Conservation (phyloP, 768 basidiomycete genomes). For the Lentinula aciculospora region DNA sequence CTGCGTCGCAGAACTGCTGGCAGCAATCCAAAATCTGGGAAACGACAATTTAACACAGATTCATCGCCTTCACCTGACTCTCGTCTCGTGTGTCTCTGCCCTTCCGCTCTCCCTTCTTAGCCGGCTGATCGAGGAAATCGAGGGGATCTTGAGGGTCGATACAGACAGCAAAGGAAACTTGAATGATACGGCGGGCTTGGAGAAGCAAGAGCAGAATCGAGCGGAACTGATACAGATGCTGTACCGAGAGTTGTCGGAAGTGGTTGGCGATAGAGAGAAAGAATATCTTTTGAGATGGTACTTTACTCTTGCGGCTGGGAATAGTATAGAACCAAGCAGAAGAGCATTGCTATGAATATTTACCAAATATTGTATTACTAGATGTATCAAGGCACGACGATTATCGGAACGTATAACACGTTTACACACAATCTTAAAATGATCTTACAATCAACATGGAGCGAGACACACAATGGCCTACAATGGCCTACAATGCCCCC, state of each 20-base stretch:
- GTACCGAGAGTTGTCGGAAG: background rate
- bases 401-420: no score
- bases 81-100: constrained; percentile 62
- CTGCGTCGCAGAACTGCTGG: constrained; percentile 54
- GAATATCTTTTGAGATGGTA: constrained; percentile 4
- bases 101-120: constrained; percentile 54
- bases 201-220: background rate
- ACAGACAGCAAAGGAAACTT: background rate
- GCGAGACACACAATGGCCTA: no score
- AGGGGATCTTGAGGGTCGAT: background rate
- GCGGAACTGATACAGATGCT: background rate
- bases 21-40: constrained; percentile 32
- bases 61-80: constrained; percentile 57
- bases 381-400: no score
- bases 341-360: background rate
- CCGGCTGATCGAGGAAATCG: constrained; percentile 45
- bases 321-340: background rate
- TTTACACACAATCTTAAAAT: no score
- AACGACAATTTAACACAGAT: constrained; percentile 19
- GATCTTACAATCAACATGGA: no score
- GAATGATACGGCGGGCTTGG: background rate
- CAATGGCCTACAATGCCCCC: no score
- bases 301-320: background rate
- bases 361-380: constrained; percentile 10
- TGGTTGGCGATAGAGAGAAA: constrained; percentile 4